Conservation (phyloP, 2,329 filamentous ascomycete genomes). For the Trichoderma gracile region DNA sequence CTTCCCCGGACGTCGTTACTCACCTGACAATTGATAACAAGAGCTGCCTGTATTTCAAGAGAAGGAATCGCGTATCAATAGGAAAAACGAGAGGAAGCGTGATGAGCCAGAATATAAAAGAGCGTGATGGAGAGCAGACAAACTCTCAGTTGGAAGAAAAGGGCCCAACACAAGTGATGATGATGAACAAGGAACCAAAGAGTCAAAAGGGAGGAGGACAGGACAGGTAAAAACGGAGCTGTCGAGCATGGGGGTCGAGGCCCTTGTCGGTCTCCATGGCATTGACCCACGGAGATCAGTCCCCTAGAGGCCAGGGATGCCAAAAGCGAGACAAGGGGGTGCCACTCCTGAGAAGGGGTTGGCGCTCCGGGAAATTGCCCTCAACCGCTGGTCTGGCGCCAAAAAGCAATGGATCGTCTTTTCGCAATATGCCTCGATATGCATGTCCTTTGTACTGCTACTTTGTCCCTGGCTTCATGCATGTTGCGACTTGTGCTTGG, state of each 20-base stretch:
- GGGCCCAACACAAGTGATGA: conserved; percentile 39
- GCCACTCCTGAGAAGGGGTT: conserved; percentile 24
- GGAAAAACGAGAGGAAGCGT: conserved; percentile 26
- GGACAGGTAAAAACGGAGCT: conserved; percentile 23
- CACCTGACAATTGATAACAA: conserved; percentile 7
- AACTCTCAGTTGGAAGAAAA: conserved; percentile 54
- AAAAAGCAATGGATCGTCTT: conserved; percentile 14
- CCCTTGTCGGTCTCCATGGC: conserved; percentile 20
- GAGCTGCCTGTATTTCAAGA: background rate
- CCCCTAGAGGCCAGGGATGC: conserved; percentile 19
- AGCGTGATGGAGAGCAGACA: conserved; percentile 56
- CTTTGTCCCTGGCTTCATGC: background rate
- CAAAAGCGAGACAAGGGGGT: conserved; percentile 24
- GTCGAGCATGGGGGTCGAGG: conserved; percentile 4
- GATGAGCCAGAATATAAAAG: conserved; percentile 41
- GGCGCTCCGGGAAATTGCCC: conserved; percentile 22
- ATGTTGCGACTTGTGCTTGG: too few relatives aligned
- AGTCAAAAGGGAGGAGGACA: conserved; percentile 25
- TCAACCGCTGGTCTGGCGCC: conserved; percentile 15
- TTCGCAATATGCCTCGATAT: background rate
- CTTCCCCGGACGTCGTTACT: conserved; percentile 7
- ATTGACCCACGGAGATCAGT: conserved; percentile 25
- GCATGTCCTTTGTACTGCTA: background rate
- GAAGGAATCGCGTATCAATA: background rate
- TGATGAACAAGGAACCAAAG: conserved; percentile 32